Percentiles rank a stretch among this genome's conserved stretches.
Conservation (phyloP, 352 stramenopile genomes). For the Globisporangium heterothallicum region DNA sequence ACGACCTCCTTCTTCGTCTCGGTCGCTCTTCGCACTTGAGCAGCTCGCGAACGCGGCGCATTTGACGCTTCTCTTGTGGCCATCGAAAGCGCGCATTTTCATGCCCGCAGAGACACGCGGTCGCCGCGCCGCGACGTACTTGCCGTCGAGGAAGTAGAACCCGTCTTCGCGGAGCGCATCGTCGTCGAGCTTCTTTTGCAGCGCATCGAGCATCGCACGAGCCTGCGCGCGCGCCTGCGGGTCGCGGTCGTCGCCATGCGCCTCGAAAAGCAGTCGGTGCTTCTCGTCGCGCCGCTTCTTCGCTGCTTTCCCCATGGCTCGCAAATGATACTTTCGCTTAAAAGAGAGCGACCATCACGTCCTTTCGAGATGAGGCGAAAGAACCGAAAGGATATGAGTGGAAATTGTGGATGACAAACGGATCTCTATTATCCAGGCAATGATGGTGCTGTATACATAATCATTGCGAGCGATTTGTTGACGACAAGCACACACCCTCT, state of each 20-base stretch:
- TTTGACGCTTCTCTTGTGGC: constrained; percentile 27
- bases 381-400: too few species aligned
- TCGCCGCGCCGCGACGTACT: constrained; percentile 29
- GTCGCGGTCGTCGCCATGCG: constrained; percentile 36
- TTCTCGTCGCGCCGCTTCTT: constrained; percentile 41
- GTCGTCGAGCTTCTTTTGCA: constrained; percentile 57
- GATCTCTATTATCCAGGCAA: too few species aligned
- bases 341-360: too few species aligned
- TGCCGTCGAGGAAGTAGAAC: constrained; percentile 54
- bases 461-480: too few species aligned
- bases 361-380: not conserved
- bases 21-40: not conserved
- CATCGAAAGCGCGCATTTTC: constrained; percentile 37
- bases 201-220: constrained; percentile 41
- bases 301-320: constrained; percentile 49
- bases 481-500: too few species aligned
- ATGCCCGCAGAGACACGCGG: constrained; percentile 47
- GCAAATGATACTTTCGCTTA: too few species aligned
- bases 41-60: constrained; percentile 8
- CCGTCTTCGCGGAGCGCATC: constrained; percentile 59
- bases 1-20: not conserved
- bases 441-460: too few species aligned
- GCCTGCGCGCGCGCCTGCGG: constrained; percentile 28
- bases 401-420: too few species aligned
- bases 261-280: constrained; percentile 36